Evolutionary conservation across 2,329 filamentous ascomycete genomes (phyloP), one percentile per base, ranked within the genome.

Genomic region (Juglanconis sp.): DNA sequence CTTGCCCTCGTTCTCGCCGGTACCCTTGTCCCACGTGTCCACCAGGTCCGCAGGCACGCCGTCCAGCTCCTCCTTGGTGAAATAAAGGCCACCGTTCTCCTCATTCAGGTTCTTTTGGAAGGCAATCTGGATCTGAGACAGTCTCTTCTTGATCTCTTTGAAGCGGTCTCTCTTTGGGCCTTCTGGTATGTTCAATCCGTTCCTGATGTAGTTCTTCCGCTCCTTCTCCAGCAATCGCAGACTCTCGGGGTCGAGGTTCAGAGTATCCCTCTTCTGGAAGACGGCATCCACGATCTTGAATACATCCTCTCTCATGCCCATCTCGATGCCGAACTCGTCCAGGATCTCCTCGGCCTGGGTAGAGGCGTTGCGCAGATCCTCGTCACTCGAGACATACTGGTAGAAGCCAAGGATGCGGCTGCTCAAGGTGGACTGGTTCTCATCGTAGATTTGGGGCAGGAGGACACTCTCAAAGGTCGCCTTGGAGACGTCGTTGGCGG

Each of bases 31-130:
- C 58, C 93, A 76, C 2, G 77, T 78, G 11, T 81, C 78, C 3
- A 91, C 66, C 7, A 92, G 83, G 71, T 94, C 90, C 17, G 83
- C 74, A 0, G 90, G 90, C 17, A 93, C 88, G 53, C 91, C 91
- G 52, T 89, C 84, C 5, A 95, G 79, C 74, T 95, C 85, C 65
- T 89, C 81, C 3, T 76, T 80, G 1, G 88, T 89, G 68, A 94
- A 89, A 90, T 90, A 95, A 56, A 93, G 76, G 2, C 87, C 88
- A n/a, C 88, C 88, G 67, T 87, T 87, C 76, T 95, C 91, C 73
- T 94, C 90, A 69, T 93, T 93, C 61, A 94, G 78, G 68, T 89
- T 90, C 79, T 92, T 92, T 70, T 89, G 85, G 74, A 91, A 91
- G 59, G 86, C 80, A 62, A 93, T 92, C 69, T 83, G 81, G 66